A percentile compares a stretch with the other conserved stretches of the same genome.
Evolutionary conservation across 164 flowering plant species (phyloP).

Genomic region (Chloranthus sessilifolius): DNA sequence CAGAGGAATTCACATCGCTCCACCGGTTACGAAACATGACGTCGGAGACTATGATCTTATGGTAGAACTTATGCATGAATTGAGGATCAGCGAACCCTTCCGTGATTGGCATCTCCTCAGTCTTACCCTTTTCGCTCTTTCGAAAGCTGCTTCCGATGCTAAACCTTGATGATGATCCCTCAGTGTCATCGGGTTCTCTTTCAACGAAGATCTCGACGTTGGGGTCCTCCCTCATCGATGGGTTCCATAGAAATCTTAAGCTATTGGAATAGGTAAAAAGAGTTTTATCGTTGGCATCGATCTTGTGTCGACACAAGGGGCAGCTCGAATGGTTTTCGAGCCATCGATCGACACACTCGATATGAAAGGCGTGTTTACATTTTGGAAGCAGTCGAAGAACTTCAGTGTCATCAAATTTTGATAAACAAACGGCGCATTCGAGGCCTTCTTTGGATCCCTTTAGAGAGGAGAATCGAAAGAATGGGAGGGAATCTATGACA

Average conservation of each 20-base stretch:
- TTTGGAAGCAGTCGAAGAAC: conserved; percentile 68
- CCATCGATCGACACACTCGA: conserved; percentile 79
- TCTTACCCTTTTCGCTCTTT: conserved; percentile 16
- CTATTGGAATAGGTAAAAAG: conserved; percentile 42
- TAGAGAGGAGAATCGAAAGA: conserved; percentile 75
- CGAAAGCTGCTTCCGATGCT: conserved; percentile 34
- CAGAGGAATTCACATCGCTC: conserved; percentile 79
- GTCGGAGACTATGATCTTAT: conserved; percentile 58
- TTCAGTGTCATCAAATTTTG: conserved; percentile 70
- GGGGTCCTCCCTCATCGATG: conserved; percentile 35
- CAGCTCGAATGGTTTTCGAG: conserved; percentile 86
- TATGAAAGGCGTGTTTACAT: conserved; percentile 88
- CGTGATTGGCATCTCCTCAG: conserved; percentile 17
- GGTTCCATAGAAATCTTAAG: conserved; percentile 37
- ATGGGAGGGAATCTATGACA: conserved; percentile 79
- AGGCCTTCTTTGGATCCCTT: conserved; percentile 73
- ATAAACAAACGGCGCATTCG: conserved; percentile 80
- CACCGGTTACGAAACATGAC: conserved; percentile 58
- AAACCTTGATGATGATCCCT: conserved; percentile 31
- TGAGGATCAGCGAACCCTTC: conserved; percentile 14
- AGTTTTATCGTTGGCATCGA: conserved; percentile 39
- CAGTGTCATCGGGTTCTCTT: conserved; percentile 22
- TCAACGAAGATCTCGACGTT: conserved; percentile 30
- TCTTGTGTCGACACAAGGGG: conserved; percentile 66
- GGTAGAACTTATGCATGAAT: conserved; percentile 49